Percentiles rank a stretch among this genome's conserved stretches.
Evolutionary conservation across 2,329 filamentous ascomycete species (phyloP).

Genomic region (Xylariaceae sp.): DNA sequence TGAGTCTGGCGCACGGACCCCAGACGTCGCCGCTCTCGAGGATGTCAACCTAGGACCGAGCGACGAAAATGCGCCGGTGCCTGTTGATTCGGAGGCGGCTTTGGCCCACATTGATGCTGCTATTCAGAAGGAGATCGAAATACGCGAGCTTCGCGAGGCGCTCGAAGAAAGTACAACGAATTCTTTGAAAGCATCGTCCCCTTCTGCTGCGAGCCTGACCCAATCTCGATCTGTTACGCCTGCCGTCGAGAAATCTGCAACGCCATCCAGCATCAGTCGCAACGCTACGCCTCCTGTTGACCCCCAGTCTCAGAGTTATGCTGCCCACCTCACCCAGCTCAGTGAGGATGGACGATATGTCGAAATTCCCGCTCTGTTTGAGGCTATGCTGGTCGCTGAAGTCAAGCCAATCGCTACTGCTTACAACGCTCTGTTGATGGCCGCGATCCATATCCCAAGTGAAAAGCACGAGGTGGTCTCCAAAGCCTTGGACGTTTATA

Average conservation of each 20-base stretch:
- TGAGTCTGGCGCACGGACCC: slow-evolving; percentile 52
- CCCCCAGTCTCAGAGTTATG: slow-evolving; percentile 63
- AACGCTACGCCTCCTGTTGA: slow-evolving; percentile 58
- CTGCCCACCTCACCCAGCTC: slow-evolving; percentile 71
- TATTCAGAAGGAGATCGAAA: slow-evolving; percentile 65
- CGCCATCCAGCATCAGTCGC: slow-evolving; percentile 45
- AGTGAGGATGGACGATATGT: slow-evolving; percentile 67
- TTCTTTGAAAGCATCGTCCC: slow-evolving; percentile 34
- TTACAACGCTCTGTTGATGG: slow-evolving; percentile 87
- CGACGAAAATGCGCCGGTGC: slow-evolving; percentile 35
- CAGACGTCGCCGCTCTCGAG: slow-evolving; percentile 38
- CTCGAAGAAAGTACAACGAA: slow-evolving; percentile 29
- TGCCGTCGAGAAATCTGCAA: slow-evolving; percentile 35
- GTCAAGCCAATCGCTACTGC: slow-evolving; percentile 74
- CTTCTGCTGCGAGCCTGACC: slow-evolving; percentile 35
- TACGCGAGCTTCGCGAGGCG: slow-evolving; percentile 28
- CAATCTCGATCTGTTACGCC: slow-evolving; percentile 40
- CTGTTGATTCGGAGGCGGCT: slow-evolving; percentile 49
- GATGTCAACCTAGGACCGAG: slow-evolving; percentile 26
- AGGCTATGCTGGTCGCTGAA: slow-evolving; percentile 78
- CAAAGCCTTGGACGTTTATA: slow-evolving; percentile 90
- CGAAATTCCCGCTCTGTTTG: slow-evolving; percentile 86
- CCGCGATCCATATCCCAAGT: slow-evolving; percentile 74
- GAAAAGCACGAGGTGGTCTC: slow-evolving; percentile 79
- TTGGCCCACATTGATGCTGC: slow-evolving; percentile 81